Evolutionary conservation across 2,329 filamentous ascomycete genomes (phyloP).

Genomic region (Ophiostoma angusticollis): DNA sequence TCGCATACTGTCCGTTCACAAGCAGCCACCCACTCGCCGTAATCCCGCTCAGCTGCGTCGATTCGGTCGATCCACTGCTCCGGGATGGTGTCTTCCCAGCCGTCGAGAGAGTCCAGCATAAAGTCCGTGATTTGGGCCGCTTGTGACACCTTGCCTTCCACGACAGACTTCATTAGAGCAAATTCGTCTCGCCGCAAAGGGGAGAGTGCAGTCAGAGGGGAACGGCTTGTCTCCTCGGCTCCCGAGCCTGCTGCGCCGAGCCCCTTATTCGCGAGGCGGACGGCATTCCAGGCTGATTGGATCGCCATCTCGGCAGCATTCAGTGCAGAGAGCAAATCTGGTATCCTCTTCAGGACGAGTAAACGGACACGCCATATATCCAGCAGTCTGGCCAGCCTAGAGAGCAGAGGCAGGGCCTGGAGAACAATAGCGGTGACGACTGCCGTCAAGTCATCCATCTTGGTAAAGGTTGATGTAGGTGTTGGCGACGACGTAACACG

Average conservation of each 20-base stretch:
- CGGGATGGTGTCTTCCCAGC: slow-evolving; percentile 69
- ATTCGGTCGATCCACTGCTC: slow-evolving; percentile 79
- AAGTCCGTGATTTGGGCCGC: slow-evolving; percentile 65
- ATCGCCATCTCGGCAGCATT: slow-evolving; percentile 54
- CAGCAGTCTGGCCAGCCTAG: slow-evolving; percentile 59
- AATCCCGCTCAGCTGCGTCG: slow-evolving; percentile 65
- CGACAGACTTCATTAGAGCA: slow-evolving; percentile 44
- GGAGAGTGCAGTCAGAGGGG: too few species aligned
- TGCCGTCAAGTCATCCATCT: slow-evolving; percentile 79
- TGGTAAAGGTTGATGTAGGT: slow-evolving; percentile 41
- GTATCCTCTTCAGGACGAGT: slow-evolving; percentile 59
- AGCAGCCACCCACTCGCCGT: slow-evolving; percentile 66
- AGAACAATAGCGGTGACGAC: slow-evolving; percentile 83
- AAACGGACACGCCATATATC: slow-evolving; percentile 68
- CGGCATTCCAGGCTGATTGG: slow-evolving; percentile 51
- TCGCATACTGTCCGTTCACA: slow-evolving; percentile 64
- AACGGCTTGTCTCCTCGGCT: too few species aligned
- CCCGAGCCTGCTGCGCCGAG: slow-evolving; percentile 5
- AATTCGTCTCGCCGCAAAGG: slow-evolving; percentile 33
- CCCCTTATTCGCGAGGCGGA: slow-evolving; percentile 22
- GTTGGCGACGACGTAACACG: slow-evolving; percentile 27
- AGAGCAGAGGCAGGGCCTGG: slow-evolving; percentile 73
- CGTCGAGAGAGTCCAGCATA: slow-evolving; percentile 80
- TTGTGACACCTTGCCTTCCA: slow-evolving; percentile 55
- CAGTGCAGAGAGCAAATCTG: slow-evolving; percentile 53